These are phyloP conservation scores for Quercus variabilis DNA, from an alignment of 306 rosid species.

Conservation along the genomic window DNA sequence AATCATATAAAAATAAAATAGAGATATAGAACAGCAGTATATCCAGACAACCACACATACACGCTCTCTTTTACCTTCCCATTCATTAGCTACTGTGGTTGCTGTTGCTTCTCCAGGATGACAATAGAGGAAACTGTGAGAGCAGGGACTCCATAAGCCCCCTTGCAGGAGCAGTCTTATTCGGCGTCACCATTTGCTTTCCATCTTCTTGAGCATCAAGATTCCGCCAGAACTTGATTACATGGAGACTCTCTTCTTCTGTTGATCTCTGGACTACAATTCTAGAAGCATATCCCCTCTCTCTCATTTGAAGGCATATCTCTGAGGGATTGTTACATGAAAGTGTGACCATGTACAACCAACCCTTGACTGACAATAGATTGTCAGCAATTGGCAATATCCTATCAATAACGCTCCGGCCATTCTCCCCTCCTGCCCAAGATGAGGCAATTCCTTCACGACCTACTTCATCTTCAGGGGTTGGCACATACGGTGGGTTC, in stretches of 20 bases:
- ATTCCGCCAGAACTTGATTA: conserved; percentile 90
- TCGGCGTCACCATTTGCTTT: conserved; percentile 12
- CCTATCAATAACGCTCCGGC: conserved; percentile 75
- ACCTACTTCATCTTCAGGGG: conserved; percentile 93
- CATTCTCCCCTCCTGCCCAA: conserved; percentile 98
- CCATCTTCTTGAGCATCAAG: conserved; percentile 28
- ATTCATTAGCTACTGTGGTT: conserved; percentile 26
- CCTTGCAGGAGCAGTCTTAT: conserved; percentile 31
- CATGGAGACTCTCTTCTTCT: conserved; percentile 87
- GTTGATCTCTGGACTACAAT: conserved; percentile 84
- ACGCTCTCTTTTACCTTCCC: conserved; percentile 9
- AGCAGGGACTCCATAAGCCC: conserved; percentile 39
- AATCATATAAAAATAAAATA: neutral
- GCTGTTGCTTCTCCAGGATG: conserved; percentile 38
- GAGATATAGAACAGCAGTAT: neutral
- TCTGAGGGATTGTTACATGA: conserved; percentile 71
- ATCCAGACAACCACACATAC: neutral
- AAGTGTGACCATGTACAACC: conserved; percentile 89
- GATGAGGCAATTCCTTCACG: conserved; percentile 70
- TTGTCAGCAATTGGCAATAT: conserved; percentile 68
- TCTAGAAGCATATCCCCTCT: conserved; percentile 76
- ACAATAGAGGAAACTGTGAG: conserved; percentile 38
- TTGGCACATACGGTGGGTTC: conserved; percentile 96
- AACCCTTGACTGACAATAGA: conserved; percentile 82
- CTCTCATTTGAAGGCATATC: conserved; percentile 73